Base-by-base conservation (phyloP, 179 eudicot genomes). In the Corrigiola litoralis region DNA sequence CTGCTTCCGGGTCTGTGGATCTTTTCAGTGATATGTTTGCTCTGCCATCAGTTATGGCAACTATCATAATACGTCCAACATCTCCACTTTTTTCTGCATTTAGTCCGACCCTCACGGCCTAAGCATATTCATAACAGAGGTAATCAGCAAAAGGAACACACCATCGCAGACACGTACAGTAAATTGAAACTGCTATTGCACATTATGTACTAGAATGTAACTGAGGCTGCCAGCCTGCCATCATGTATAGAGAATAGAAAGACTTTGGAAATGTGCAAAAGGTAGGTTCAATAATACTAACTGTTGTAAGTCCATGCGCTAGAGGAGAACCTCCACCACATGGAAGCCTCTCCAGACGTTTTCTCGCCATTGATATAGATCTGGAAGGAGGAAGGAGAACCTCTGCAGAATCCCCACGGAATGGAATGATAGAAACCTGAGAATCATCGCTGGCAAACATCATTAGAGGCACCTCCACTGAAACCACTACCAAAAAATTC, bases 281-380 rank as follows among this genome's bases (percentile, higher is more conserved):
- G 21, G 50, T 40, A 68, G 34, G 50, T 21, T 23, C 47, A 65
- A 21, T 27, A 40, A 36, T 58, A 58, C 84, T 66, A 74, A 94
- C 99, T 81, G 89, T 94, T 49, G 97, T 87, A 75, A 94, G 97
- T 55, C 99, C 99, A 72, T 94, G 99, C 78, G 99, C 99, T 23
- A 94, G 79, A 60, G 99, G 99, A 61, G 99, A 94, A 63, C 99
- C 99, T 61, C 99, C 97, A 61, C 99, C 99, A 75, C 99, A 94
- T 46, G 99, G 99, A 77, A 94, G 99, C 73, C 82, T 94, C 81
- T 94, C 99, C 6, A 94, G 96, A 67, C 99, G 97, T 65, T 94
- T 94, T 75, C 96, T 90, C 40, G 99, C 99, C 99, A 94, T 94
- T 38, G 99, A 69, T 74, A 94, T 94, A 60, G 97, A 94, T 58